A percentile compares a stretch with the other conserved stretches of the same genome.
Conservation (phyloP, 1,284 basidiomycete genomes). For the Cutaneotrichosporon sp. region DNA sequence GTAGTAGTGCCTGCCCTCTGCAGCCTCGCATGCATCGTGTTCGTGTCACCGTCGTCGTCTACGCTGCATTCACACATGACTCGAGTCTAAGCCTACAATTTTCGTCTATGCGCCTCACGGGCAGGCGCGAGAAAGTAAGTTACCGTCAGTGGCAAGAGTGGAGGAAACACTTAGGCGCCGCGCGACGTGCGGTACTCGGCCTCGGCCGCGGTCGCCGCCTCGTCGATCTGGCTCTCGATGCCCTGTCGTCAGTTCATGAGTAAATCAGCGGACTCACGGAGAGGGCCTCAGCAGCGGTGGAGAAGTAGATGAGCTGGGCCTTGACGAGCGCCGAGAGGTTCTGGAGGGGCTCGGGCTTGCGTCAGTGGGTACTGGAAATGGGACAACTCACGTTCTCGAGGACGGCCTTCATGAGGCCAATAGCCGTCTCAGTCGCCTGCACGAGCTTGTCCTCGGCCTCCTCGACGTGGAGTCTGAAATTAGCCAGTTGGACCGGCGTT, state of each 20-base stretch:
- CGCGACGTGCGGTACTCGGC: conserved; percentile 75
- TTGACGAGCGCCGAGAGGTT: conserved; percentile 89
- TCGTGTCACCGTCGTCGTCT: neutral
- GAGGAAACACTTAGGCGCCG: conserved; percentile 35
- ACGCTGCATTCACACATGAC: conserved; percentile 1
- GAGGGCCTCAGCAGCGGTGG: conserved; percentile 79
- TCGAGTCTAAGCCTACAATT: conserved; percentile 6
- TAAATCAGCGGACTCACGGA: conserved; percentile 42
- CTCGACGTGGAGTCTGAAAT: conserved; percentile 67
- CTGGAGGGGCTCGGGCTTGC: conserved; percentile 91
- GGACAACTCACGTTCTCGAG: conserved; percentile 76
- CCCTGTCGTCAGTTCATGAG: conserved; percentile 30
- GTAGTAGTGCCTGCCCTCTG: neutral
- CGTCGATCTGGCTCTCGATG: conserved; percentile 85
- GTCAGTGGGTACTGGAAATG: conserved; percentile 1
- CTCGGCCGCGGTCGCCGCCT: conserved; percentile 83
- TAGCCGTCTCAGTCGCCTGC: conserved; percentile 95
- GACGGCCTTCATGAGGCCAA: conserved; percentile 96
- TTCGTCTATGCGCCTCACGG: conserved; percentile 10
- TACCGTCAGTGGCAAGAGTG: neutral
- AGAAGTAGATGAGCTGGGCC: conserved; percentile 82
- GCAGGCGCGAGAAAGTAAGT: neutral
- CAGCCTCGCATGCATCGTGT: conserved; percentile 9
- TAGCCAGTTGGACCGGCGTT: conserved; percentile 42
- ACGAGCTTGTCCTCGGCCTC: conserved; percentile 95